These are phyloP conservation scores for Apiospora pterosperma DNA, from an alignment of 2,329 filamentous ascomycete genomes.

Conservation along the genomic window DNA sequence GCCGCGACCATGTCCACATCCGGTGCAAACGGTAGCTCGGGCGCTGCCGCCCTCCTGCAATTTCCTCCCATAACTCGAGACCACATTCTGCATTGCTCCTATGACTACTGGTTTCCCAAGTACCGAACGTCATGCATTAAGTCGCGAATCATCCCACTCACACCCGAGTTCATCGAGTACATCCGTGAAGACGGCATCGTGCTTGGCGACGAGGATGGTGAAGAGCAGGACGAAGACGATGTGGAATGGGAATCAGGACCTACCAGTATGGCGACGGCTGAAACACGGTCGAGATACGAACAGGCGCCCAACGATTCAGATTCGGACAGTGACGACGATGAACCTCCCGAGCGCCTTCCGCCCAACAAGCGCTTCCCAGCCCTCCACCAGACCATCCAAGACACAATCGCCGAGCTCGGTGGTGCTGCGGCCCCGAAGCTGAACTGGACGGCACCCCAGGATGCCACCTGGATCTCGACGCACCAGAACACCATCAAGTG, in stretches of 20 bases:
- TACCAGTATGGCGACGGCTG: conserved; percentile 16
- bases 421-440: conserved; percentile 88
- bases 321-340: conserved; percentile 46
- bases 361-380: conserved; percentile 63
- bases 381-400: conserved; percentile 72
- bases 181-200: conserved; percentile 91
- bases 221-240: conserved; percentile 45
- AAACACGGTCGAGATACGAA: conserved; percentile 26
- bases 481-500: conserved; percentile 90
- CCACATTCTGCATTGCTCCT: conserved; percentile 93
- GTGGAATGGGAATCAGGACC: conserved; percentile 50
- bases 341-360: conserved; percentile 45
- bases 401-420: conserved; percentile 75
- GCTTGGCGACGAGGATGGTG: conserved; percentile 66
- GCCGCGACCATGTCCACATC: conserved; percentile 18
- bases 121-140: conserved; percentile 81
- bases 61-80: conserved; percentile 83
- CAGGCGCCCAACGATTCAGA: conserved; percentile 37
- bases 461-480: conserved; percentile 86
- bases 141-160: conserved; percentile 78
- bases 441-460: conserved; percentile 96
- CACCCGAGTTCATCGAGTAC: conserved; percentile 75
- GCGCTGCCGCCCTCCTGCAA: conserved; percentile 17
- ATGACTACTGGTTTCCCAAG: conserved; percentile 85
- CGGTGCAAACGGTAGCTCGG: conserved; percentile 14